Base-by-base conservation (phyloP, 495 filamentous ascomycete species). In the Filosporella fistucella region DNA sequence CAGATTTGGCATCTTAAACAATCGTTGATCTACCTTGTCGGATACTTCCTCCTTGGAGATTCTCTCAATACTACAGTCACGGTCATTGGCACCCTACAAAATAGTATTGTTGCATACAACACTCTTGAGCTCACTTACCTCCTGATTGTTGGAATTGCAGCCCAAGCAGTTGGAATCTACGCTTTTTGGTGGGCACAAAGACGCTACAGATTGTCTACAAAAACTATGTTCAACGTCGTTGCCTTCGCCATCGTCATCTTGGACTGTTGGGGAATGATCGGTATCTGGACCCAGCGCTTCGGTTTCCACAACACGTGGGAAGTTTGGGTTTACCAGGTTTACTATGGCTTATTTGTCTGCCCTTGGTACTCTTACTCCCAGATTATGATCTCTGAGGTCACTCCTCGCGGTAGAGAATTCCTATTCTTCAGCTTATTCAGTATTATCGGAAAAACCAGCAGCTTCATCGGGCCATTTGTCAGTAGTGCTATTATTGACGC, bases 361-460 rank as follows among this genome's bases (percentile, higher is more conserved):
- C 80, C 81, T 2, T 84, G 80, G 80, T 84, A 83, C 64, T 78
- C 77, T 29, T 85, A 84, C 61, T 75, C 70, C 4, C 78, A 82
- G 56, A 83, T 78, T 60, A 80, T 85, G 77, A 84, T 85, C 51
- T 77, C 74, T 0, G 81, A 82, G 52, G 78, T 85, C 25, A 81
- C 78, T 0, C 81, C 81, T 0, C 67, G 78, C 8, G 80, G 80
- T 32, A 74, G 81, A 47, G 81, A 84, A 45, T 82, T 83, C 57
- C 60, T 84, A 0, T 85, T 84, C 67, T 85, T 85, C 70, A 76
- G 71, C 37, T 66, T 85, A 2, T 84, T 84, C 62, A 76, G 70
- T 49, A 82, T 82, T 52, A 72, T 85, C 30, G 79, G 80, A 33
- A 84, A 85, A 60, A 83, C 79, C 0, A 76, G 70, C 1, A 73